A percentile compares a stretch with the other conserved stretches of the same genome.
Evolutionary conservation across 495 filamentous ascomycete species (phyloP).

Genomic region (Lasiosphaeriaceae sp.): DNA sequence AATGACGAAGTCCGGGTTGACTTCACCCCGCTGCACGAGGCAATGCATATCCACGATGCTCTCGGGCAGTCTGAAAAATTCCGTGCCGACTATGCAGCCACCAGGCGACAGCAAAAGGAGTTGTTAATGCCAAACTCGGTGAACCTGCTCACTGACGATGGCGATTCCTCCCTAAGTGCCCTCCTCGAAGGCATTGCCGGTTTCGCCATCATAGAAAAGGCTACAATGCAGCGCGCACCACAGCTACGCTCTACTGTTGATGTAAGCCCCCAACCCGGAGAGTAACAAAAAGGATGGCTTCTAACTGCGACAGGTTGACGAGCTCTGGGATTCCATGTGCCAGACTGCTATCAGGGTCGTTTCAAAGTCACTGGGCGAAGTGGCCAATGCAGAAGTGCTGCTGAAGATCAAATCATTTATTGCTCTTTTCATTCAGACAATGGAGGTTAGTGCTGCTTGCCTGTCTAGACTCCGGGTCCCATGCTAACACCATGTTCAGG

Average conservation of each 20-base stretch:
- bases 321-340: constrained; percentile 98
- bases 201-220: constrained; percentile 93
- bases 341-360: constrained; percentile 78
- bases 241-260: constrained; percentile 79
- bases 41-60: constrained; percentile 93
- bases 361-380: constrained; percentile 65
- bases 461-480: not conserved
- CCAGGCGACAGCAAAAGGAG: constrained; percentile 86
- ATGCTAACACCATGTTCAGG: constrained; percentile 44
- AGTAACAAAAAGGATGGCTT: not conserved
- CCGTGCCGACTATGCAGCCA: constrained; percentile 82
- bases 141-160: constrained; percentile 67
- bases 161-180: constrained; percentile 68
- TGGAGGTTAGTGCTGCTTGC: constrained; percentile 60
- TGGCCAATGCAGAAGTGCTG: constrained; percentile 79
- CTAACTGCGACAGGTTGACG: constrained; percentile 67
- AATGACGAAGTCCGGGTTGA: constrained; percentile 93
- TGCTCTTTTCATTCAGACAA: constrained; percentile 93
- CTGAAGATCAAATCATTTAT: constrained; percentile 89
- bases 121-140: constrained; percentile 72
- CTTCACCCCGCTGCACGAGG: constrained; percentile 93
- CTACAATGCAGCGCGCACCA: constrained; percentile 81
- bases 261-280: constrained; percentile 44
- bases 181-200: constrained; percentile 90
- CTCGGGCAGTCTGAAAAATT: constrained; percentile 91